Base-by-base conservation (phyloP, 768 basidiomycete species). In the Mycena maculata region DNA sequence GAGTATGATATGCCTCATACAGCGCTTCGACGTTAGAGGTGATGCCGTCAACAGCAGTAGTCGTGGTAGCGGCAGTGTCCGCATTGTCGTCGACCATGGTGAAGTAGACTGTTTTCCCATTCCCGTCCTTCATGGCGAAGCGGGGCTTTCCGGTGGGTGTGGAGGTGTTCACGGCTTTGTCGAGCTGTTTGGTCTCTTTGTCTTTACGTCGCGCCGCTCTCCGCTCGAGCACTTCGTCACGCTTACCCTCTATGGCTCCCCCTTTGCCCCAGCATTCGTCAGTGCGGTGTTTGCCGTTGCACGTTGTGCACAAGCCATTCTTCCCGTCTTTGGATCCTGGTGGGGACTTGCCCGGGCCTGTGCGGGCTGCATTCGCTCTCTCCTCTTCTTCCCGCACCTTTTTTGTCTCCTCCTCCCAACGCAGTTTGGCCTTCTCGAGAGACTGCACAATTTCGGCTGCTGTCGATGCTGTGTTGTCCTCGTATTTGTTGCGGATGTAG, bases 241-340 rank as follows among this genome's bases (percentile, higher is more conserved):
- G 49, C n/a, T 33, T 6, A 5, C 65, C 65, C 33, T 66, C 58
- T 49, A 60, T 66, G 9, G 65, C 65, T 11, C 65, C 58, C 10
- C 65, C 57, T n/a, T 28, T 13, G 22, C 30, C 38, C 45, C 30
- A 64, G 27, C 67, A 64, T 22, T 57, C 18, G 25, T 50, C 27
- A 5, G 42, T 45, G 42, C 27, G 65, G 36, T 47, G 44, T 9
- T 18, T 20, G 18, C 50, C 39, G 16, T 28, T 53, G 39, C 59
- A 57, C 2, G 55, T 57, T 28, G 25, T 11, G 28, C 55, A 57
- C 6, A 44, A 27, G 18, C 58, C 36, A 8, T 22, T 44, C 5
- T 13, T 28, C 36, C 15, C 16, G 27, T 22, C 50, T 8, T 41
- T 42, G 6, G 54, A 25, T 16, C 23, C 8, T 8, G n/a, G 31